These are phyloP conservation scores for Diaporthe velutina DNA, from an alignment of 2,329 filamentous ascomycete genomes.

Conservation along the genomic window DNA sequence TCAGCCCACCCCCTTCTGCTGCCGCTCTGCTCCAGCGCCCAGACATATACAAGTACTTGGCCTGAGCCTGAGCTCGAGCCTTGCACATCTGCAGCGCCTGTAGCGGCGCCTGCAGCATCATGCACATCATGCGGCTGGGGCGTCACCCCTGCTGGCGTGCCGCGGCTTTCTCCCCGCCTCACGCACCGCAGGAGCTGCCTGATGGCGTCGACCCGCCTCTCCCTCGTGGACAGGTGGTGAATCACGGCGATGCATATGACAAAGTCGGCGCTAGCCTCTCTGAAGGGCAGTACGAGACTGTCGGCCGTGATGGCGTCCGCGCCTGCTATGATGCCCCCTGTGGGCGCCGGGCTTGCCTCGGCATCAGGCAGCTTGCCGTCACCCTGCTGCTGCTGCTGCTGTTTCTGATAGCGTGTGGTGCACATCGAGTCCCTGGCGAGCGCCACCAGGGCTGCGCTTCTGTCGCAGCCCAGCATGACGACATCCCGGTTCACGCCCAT, in stretches of 20 bases:
- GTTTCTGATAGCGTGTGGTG: constrained; percentile 33
- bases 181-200: constrained; percentile 78
- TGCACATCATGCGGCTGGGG: constrained; percentile 27
- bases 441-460: constrained; percentile 71
- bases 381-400: constrained; percentile 32
- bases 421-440: constrained; percentile 56
- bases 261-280: constrained; percentile 74
- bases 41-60: constrained; percentile 87
- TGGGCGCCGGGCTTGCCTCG: constrained; percentile 7
- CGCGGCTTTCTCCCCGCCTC: constrained; percentile 44
- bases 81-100: constrained; percentile 8
- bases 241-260: constrained; percentile 94
- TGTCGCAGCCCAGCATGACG: constrained; percentile 87
- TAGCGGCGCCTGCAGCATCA: constrained; percentile 14
- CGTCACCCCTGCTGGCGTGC: constrained; percentile 56
- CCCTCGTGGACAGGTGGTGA: constrained; percentile 88
- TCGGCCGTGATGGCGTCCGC: constrained; percentile 85
- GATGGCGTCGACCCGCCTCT: constrained; percentile 80
- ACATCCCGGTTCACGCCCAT: constrained; percentile 81
- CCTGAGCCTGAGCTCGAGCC: constrained; percentile 49
- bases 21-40: constrained; percentile 91
- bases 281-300: constrained; percentile 86
- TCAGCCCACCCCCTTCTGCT: constrained; percentile 92
- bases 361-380: background rate
- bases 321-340: constrained; percentile 43